Base-by-base conservation (phyloP, 441 rosid species). In the Hura crepitans region DNA sequence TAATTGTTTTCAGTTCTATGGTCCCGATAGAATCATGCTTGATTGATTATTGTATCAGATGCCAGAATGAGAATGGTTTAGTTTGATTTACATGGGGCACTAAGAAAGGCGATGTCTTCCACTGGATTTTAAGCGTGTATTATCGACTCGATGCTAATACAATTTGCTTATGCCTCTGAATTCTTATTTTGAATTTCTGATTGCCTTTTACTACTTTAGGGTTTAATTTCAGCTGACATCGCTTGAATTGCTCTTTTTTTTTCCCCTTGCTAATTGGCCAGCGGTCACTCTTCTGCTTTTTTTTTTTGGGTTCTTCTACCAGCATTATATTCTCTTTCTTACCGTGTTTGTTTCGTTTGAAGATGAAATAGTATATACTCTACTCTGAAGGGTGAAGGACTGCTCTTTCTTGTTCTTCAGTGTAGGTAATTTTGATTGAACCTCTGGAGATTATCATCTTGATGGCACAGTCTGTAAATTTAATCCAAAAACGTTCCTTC, bases 381-480 rank as follows among this genome's bases (percentile, higher is more conserved):
- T 35, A n/a, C 14, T 60, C 47, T 43, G 31, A 63, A 22, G 25
- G 33, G 31, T 45, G 47, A 63, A 13, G 35, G 27, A n/a, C 14
- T 28, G 15, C 54, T 58, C 8, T 17, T 59, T 23, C 46, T 37
- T 15, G 22, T 37, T 63, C 43, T 31, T 17, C 28, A 64, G 49
- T 18, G 9, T 50, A 66, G 59, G 57, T 51, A 2, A 46, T 30
- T 65, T 43, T 56, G 69, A 22, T 65, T 42, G 64, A 45, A 45
- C 49, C n/a, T 43, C 7, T 23, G 35, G 28, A 66, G 17, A n/a
- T 4, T 28, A 51, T 31, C 17, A 14, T 31, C 72, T 58, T 14
- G 69, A 89, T 84, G 89, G 82, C 87, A 46, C 70, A 69, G 72
- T 75, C 79, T 13, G 37, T 74, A 73, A 78, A 81, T 74, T 80